These are phyloP conservation scores for Nothopassalora personata DNA, from an alignment of 2,329 filamentous ascomycete genomes.

Conservation along the genomic window DNA sequence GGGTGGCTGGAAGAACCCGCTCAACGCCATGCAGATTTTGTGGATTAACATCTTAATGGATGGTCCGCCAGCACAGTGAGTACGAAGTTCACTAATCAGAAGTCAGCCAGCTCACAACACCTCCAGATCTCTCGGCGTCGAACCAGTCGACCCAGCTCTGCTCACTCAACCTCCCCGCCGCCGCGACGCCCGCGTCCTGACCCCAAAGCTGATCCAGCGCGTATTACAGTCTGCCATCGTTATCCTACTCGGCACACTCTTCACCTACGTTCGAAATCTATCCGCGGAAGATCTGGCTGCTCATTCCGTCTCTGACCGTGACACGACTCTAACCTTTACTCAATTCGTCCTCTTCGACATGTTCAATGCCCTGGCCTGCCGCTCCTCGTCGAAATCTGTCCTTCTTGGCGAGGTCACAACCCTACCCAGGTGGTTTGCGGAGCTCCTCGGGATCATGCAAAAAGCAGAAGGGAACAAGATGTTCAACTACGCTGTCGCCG, in stretches of 20 bases:
- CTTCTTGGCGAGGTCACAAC: conserved; percentile 65
- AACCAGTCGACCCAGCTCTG: conserved; percentile 87
- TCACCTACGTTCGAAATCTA: conserved; percentile 91
- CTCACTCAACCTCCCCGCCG: conserved; percentile 87
- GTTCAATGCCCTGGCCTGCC: conserved; percentile 95
- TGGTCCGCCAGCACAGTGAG: conserved; percentile 77
- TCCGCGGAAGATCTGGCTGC: conserved; percentile 57
- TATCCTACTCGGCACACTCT: conserved; percentile 88
- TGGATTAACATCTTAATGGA: conserved; percentile 99
- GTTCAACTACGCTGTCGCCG: conserved; percentile 92
- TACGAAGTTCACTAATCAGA: neutral
- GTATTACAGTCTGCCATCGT: conserved; percentile 82
- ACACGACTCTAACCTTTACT: conserved; percentile 99
- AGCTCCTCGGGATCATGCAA: neutral
- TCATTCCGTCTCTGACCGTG: conserved; percentile 71
- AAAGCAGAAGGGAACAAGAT: conserved; percentile 63
- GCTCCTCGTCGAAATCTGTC: conserved; percentile 84
- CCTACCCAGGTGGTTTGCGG: conserved; percentile 7
- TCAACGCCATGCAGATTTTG: conserved; percentile 99
- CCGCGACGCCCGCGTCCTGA: conserved; percentile 86
- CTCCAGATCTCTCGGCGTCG: conserved; percentile 72
- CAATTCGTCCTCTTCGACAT: conserved; percentile 99
- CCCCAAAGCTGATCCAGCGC: conserved; percentile 70
- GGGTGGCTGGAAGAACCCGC: conserved; percentile 86
- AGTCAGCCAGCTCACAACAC: neutral